Base-by-base conservation (phyloP, 805 yeast species). In the Metschnikowia sp. region DNA sequence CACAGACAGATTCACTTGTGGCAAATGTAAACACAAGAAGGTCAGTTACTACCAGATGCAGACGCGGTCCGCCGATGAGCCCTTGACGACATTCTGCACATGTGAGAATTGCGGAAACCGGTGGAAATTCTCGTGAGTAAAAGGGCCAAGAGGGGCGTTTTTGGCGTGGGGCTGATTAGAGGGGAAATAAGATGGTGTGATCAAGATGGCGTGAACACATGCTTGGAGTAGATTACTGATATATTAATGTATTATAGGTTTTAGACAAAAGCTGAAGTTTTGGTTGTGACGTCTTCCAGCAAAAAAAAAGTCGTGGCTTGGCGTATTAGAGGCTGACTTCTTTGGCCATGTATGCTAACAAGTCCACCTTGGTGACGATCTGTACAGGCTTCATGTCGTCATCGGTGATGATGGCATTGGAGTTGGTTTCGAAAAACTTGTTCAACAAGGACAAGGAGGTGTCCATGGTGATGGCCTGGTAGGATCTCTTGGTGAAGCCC, bases 1-100 rank as follows among this genome's bases (percentile, higher is more conserved):
- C 34, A 94, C 99, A 8, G 98, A 92, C 66, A 78, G 98, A 66
- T 94, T 94, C 67, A 86, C 96, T 1, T 94, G 99, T 70, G 97
- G 98, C 42, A 94, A 92, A 68, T 94, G 99, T 79, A 94, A 92
- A 70, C 92, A 90, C 66, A 90, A 91, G 77, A 90, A 89, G 74
- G 99, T 94, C 36, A 86, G 96, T 58, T 94, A 94, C 67, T 92
- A 91, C 69, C 99, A 94, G 72, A 79, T 94, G 85, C 99, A 94
- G 75, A 94, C 99, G 32, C 79, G 99, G 69, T 88, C 96, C 48
- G 99, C 99, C 15, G 99, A 94, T 81, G 99, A 94, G 70, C 99
- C 99, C 50, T 79, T 94, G 61, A 94, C 99, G 8, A 94, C 99
- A 1, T 94, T 94, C 65, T 94, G 99, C 74, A 91, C 97, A 3